Evolutionary conservation across 2,329 filamentous ascomycete species (phyloP).

Genomic region (Aspergillus ustus): DNA sequence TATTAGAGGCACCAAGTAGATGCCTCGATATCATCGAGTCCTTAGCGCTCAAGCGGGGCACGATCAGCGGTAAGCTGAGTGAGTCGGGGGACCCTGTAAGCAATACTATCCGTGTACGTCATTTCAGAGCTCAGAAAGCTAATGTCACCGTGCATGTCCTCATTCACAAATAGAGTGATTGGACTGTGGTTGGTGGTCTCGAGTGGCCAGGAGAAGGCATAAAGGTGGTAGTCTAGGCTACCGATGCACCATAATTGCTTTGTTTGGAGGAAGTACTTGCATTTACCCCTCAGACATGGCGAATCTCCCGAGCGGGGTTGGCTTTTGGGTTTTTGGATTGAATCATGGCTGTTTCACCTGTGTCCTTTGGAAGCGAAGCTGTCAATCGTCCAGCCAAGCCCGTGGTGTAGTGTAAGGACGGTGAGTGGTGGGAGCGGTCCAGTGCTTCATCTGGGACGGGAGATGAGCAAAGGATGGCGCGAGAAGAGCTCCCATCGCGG

Average conservation of each 20-base stretch:
- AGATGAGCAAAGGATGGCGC: neutral
- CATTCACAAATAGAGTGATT: neutral
- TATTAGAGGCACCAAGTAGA: too few relatives aligned
- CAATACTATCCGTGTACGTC: neutral
- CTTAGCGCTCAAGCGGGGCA: too few relatives aligned
- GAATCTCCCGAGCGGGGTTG: neutral
- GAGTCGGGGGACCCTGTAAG: too few relatives aligned
- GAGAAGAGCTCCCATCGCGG: neutral
- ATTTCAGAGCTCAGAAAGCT: neutral
- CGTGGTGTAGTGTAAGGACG: too few relatives aligned
- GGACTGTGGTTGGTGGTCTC: neutral
- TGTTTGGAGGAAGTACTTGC: neutral
- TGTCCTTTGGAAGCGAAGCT: too few relatives aligned
- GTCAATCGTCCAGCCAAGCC: too few relatives aligned
- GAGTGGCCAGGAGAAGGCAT: neutral
- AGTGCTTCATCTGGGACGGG: too few relatives aligned
- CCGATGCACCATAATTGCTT: neutral
- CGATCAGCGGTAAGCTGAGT: too few relatives aligned
- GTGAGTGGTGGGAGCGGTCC: too few relatives aligned
- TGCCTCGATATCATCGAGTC: too few relatives aligned
- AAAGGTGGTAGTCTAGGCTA: neutral
- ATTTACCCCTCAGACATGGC: neutral
- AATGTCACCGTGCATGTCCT: neutral
- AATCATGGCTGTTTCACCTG: too few relatives aligned
- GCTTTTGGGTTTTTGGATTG: neutral